Evolutionary conservation across 352 stramenopile genomes (phyloP).

Genomic region (Globisporangium perplexum): DNA sequence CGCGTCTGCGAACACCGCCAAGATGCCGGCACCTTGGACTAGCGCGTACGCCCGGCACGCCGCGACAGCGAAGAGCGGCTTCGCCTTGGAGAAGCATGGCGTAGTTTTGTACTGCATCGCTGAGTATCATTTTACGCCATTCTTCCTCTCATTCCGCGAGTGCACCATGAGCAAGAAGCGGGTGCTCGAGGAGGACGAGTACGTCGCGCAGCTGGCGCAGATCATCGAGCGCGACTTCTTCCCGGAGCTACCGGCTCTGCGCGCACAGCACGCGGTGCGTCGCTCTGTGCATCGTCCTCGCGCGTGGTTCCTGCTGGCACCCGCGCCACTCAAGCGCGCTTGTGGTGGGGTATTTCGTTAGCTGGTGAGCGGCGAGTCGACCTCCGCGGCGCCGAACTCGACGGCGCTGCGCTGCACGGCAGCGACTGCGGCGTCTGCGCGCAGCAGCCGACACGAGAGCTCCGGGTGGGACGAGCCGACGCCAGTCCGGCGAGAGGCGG

Average conservation of each 20-base stretch:
- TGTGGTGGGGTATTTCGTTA: too few relatives aligned
- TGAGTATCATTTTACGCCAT: too few relatives aligned
- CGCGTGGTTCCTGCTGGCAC: too few relatives aligned
- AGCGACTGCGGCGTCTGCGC: neutral
- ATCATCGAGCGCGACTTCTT: constrained; percentile 90
- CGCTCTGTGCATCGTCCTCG: neutral
- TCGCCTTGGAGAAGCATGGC: too few relatives aligned
- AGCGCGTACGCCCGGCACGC: too few relatives aligned
- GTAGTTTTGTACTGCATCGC: too few relatives aligned
- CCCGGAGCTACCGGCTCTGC: constrained; percentile 57
- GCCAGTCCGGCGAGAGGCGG: constrained; percentile 5
- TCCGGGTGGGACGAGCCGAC: constrained; percentile 60
- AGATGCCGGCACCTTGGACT: too few relatives aligned
- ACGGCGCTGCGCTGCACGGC: neutral
- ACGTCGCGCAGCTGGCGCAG: constrained; percentile 60
- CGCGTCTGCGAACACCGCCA: too few relatives aligned
- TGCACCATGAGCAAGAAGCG: constrained; percentile 24
- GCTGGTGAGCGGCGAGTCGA: neutral
- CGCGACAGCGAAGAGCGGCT: too few relatives aligned
- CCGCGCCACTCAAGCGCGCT: too few relatives aligned
- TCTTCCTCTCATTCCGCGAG: too few relatives aligned
- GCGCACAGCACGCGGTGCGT: constrained; percentile 45
- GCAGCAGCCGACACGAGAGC: neutral
- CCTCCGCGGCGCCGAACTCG: neutral
- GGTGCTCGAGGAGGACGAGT: constrained; percentile 78